Percentiles rank a stretch among this genome's conserved stretches.
Evolutionary conservation across 2,329 filamentous ascomycete genomes (phyloP).

Genomic region (Pseudogymnoascus sp.): DNA sequence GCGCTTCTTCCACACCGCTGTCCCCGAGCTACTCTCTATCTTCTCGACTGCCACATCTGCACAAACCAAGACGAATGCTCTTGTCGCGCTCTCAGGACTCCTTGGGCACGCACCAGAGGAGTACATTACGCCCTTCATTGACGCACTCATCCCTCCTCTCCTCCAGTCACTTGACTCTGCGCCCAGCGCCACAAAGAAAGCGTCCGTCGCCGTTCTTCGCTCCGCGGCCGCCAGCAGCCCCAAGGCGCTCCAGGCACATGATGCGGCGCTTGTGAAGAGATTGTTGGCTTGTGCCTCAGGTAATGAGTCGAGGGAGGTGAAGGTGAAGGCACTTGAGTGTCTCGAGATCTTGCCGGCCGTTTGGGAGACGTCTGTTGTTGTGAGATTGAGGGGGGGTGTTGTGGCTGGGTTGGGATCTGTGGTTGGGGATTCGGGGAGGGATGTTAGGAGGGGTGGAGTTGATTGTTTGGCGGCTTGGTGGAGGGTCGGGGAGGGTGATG

Average conservation of each 20-base stretch:
- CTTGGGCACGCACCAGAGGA: conserved; percentile 19
- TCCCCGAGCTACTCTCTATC: conserved; percentile 10
- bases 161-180: conserved; percentile 20
- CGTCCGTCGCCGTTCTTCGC: conserved; percentile 18
- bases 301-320: not conserved
- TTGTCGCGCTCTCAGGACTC: conserved; percentile 24
- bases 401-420: conserved; percentile 21
- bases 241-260: conserved; percentile 19
- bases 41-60: conserved; percentile 14
- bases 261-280: conserved; percentile 23
- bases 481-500: conserved; percentile 13
- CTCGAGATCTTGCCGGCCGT: conserved; percentile 19
- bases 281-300: conserved; percentile 12
- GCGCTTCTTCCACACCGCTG: conserved; percentile 16
- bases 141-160: conserved; percentile 18
- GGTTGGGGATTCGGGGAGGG: conserved; percentile 20
- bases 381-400: conserved; percentile 17
- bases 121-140: conserved; percentile 11
- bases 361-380: conserved; percentile 11
- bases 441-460: conserved; percentile 21
- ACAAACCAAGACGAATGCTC: conserved; percentile 18
- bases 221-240: conserved; percentile 10
- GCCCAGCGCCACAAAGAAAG: conserved; percentile 17
- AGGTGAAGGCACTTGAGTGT: conserved; percentile 22
- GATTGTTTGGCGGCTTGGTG: conserved; percentile 22